phyloP scores from a whole-genome alignment of 1,284 basidiomycete genomes.

The Microbotryum saponariae region DNA sequence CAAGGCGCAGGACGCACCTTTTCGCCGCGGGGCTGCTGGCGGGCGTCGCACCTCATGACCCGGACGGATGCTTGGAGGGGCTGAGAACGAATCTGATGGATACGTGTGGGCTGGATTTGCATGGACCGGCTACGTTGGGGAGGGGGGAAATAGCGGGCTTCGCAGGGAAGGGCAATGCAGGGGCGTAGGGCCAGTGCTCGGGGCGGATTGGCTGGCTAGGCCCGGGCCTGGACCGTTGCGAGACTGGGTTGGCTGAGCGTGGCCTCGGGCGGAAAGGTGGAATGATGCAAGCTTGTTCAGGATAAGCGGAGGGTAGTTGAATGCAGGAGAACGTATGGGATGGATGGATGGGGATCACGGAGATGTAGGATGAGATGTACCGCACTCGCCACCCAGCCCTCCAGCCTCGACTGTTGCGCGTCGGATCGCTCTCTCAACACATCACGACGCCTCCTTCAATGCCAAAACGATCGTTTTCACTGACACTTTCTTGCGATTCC shows the following conservation, averaged over 20 bases:
- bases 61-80: background rate
- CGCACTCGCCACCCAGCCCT: too few relatives aligned
- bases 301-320: too few relatives aligned
- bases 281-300: too few relatives aligned
- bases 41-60: background rate
- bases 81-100: background rate
- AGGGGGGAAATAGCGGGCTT: constrained; percentile 32
- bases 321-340: too few relatives aligned
- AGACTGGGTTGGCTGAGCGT: too few relatives aligned
- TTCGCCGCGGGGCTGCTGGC: background rate
- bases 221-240: too few relatives aligned
- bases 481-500: constrained; percentile 11
- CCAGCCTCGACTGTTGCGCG: too few relatives aligned
- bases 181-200: background rate
- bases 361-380: background rate
- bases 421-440: too few relatives aligned
- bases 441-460: too few relatives aligned
- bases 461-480: constrained; percentile 3
- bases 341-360: background rate
- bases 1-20: background rate
- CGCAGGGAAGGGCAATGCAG: background rate
- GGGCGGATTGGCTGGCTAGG: too few relatives aligned
- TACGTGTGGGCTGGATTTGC: constrained; percentile 28
- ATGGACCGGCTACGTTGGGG: constrained; percentile 37
- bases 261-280: too few relatives aligned